Percentiles rank a stretch among this genome's conserved stretches.
phyloP scores from a whole-genome alignment of 2,329 filamentous ascomycete species.

The Hymenoscyphus albidus region DNA sequence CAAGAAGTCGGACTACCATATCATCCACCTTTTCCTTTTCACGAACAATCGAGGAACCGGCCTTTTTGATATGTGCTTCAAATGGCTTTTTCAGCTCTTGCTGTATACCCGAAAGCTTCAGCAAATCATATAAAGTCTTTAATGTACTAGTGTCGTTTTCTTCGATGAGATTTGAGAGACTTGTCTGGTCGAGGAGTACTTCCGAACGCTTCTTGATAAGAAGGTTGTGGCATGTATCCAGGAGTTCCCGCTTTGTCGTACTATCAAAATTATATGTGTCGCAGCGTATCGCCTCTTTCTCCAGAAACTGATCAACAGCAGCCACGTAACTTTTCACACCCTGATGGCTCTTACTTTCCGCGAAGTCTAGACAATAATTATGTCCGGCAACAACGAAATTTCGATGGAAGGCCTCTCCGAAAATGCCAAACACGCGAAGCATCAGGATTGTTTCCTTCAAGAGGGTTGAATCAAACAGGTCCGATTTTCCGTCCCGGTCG shows the following conservation, averaged over 20 bases:
- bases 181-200: constrained; percentile 61
- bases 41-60: constrained; percentile 74
- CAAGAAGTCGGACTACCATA: constrained; percentile 81
- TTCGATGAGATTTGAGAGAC: constrained; percentile 70
- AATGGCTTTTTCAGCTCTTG: constrained; percentile 69
- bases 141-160: constrained; percentile 66
- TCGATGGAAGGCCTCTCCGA: constrained; percentile 75
- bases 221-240: constrained; percentile 67
- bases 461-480: constrained; percentile 57
- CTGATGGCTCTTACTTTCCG: constrained; percentile 57
- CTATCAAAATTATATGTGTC: constrained; percentile 78
- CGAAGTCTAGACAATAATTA: constrained; percentile 66
- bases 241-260: constrained; percentile 73
- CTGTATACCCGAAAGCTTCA: constrained; percentile 69
- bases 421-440: constrained; percentile 80
- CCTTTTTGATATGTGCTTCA: constrained; percentile 70
- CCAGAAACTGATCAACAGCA: constrained; percentile 64
- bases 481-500: constrained; percentile 57
- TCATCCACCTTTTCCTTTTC: constrained; percentile 74
- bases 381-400: constrained; percentile 61
- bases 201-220: constrained; percentile 66
- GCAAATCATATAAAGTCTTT: constrained; percentile 71
- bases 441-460: constrained; percentile 75
- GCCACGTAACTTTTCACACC: constrained; percentile 73
- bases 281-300: constrained; percentile 70